Evolutionary conservation across 2,329 filamentous ascomycete species (phyloP).

Genomic region (Botrytis deweyae): DNA sequence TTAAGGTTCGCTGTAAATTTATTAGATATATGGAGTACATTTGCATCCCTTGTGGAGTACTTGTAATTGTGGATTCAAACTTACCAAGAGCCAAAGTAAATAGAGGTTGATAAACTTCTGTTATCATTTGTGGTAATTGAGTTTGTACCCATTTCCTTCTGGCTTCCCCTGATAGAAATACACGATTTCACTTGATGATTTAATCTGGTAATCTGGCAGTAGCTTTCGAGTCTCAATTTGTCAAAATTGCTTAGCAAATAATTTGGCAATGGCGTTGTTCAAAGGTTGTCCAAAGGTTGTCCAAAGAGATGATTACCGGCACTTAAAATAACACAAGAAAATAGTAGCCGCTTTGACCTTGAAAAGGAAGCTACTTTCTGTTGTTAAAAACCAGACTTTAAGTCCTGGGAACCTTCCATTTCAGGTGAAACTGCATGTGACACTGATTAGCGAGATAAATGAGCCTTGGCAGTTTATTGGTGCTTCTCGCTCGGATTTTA

Average conservation of each 20-base stretch:
- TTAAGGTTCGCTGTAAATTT: neutral
- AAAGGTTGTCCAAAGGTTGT: too few species aligned
- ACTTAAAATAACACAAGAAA: neutral
- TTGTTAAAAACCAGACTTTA: neutral
- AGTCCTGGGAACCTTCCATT: neutral
- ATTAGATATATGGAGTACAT: neutral
- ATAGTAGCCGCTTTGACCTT: neutral
- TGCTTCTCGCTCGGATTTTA: neutral
- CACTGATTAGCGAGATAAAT: neutral
- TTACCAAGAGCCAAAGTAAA: neutral
- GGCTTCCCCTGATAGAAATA: neutral
- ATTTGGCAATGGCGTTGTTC: neutral
- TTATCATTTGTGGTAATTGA: neutral
- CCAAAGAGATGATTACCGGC: neutral
- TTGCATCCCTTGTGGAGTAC: neutral
- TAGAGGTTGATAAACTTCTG: neutral
- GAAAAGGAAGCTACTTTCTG: neutral
- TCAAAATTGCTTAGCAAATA: neutral
- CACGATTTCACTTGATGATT: neutral
- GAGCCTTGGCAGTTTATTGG: neutral
- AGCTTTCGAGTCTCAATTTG: neutral
- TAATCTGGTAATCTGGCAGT: neutral
- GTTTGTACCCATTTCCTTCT: neutral
- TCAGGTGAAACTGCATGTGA: neutral
- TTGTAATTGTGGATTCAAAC: neutral